phyloP scores from a whole-genome alignment of 2,329 filamentous ascomycete species.

The Phyllosticta citriasiana region DNA sequence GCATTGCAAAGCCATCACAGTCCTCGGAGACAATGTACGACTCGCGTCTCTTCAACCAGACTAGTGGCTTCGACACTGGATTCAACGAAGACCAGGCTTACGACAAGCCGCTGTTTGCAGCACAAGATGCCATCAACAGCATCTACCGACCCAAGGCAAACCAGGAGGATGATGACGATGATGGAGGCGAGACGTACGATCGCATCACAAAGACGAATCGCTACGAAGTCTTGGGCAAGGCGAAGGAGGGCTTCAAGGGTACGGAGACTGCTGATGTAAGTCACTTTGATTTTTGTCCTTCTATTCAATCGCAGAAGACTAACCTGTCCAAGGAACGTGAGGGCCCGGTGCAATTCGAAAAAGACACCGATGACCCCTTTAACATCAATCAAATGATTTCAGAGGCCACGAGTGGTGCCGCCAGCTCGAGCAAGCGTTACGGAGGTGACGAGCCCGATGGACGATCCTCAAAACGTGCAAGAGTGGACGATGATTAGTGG shows the following conservation, averaged over 20 bases:
- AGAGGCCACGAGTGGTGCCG: constrained; percentile 56
- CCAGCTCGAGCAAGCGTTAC: constrained; percentile 58
- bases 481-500: constrained; percentile 59
- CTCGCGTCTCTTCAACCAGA: constrained; percentile 88
- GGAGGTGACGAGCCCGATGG: constrained; percentile 57
- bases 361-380: constrained; percentile 78
- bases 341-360: constrained; percentile 94
- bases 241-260: constrained; percentile 78
- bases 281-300: constrained; percentile 6
- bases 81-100: constrained; percentile 98
- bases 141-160: constrained; percentile 77
- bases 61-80: constrained; percentile 77
- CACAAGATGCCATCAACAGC: constrained; percentile 85
- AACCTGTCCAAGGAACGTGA: constrained; percentile 51
- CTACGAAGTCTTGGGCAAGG: constrained; percentile 81
- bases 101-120: constrained; percentile 93
- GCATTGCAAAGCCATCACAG: constrained; percentile 87
- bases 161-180: constrained; percentile 65
- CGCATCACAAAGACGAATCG: constrained; percentile 77
- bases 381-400: constrained; percentile 90
- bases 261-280: constrained; percentile 69
- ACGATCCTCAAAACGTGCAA: constrained; percentile 56
- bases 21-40: constrained; percentile 95
- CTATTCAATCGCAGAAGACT: constrained; percentile 13
- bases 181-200: constrained; percentile 70